A percentile compares a stretch with the other conserved stretches of the same genome.
Conservation (phyloP, 176 grass and related monocot species). For the Avena atlantica region DNA sequence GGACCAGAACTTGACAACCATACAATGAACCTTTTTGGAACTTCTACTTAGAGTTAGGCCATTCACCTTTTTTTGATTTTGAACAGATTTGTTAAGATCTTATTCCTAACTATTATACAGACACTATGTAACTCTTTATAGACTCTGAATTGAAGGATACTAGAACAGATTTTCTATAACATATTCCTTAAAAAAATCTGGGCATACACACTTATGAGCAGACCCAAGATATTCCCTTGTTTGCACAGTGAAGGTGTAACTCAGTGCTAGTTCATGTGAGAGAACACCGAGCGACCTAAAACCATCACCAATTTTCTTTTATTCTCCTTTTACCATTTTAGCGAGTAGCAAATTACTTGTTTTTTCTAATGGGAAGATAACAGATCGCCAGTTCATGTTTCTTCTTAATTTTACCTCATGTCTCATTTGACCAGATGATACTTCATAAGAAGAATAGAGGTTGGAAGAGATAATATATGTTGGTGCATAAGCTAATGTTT, state of each 20-base stretch:
- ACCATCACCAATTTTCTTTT: neutral
- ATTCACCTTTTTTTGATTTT: neutral
- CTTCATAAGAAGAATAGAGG: neutral
- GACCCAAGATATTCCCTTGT: neutral
- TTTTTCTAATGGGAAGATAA: neutral
- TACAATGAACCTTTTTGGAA: neutral
- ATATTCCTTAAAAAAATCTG: too few species aligned
- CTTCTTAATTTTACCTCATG: neutral
- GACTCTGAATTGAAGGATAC: too few species aligned
- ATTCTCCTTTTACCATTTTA: neutral
- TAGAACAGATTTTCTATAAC: too few species aligned
- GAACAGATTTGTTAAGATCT: too few species aligned
- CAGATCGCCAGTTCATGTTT: neutral
- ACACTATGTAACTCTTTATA: too few species aligned
- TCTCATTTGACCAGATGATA: conserved; percentile 9
- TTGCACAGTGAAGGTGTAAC: neutral
- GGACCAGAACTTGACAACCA: conserved; percentile 5
- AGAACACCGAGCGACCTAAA: neutral
- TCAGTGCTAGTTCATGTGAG: conserved; percentile 10
- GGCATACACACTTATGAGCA: too few species aligned
- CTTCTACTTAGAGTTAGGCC: conserved; percentile 18
- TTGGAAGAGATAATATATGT: neutral
- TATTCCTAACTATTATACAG: too few species aligned
- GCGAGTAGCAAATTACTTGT: neutral
- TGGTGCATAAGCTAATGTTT: conserved; percentile 7